Evolutionary conservation across 2,329 filamentous ascomycete species (phyloP).

Genomic region (Paramyrothecium sp.): DNA sequence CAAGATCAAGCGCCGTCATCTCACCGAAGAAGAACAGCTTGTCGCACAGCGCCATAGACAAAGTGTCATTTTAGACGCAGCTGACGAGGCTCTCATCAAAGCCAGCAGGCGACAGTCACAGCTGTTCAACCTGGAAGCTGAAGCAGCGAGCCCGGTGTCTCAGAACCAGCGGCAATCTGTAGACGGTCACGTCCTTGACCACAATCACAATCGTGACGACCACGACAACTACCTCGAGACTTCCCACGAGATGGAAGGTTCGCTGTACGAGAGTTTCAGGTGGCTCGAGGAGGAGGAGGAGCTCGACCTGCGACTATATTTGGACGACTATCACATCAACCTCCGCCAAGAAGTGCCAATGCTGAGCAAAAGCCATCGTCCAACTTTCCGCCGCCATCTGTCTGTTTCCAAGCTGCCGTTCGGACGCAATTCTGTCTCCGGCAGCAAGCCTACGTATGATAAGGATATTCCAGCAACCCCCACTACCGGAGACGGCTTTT

Average conservation of each 20-base stretch:
- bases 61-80: conserved; percentile 35
- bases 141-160: neutral
- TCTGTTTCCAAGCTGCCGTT: conserved; percentile 69
- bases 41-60: conserved; percentile 40
- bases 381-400: conserved; percentile 68
- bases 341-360: conserved; percentile 48
- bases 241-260: conserved; percentile 40
- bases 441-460: conserved; percentile 45
- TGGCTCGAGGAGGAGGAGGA: conserved; percentile 74
- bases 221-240: conserved; percentile 13
- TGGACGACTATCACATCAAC: conserved; percentile 71
- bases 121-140: conserved; percentile 14
- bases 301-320: conserved; percentile 62
- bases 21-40: conserved; percentile 70
- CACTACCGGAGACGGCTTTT: neutral
- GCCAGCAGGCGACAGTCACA: conserved; percentile 21
- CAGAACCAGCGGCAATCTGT: neutral
- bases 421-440: conserved; percentile 50
- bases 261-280: conserved; percentile 65
- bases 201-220: neutral
- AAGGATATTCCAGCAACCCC: conserved; percentile 28
- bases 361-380: conserved; percentile 45
- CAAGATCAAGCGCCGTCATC: conserved; percentile 69
- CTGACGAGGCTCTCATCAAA: conserved; percentile 23
- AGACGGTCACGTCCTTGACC: neutral